Conservation (phyloP, 2,329 filamentous ascomycete species). For the Claviceps maximensis region DNA sequence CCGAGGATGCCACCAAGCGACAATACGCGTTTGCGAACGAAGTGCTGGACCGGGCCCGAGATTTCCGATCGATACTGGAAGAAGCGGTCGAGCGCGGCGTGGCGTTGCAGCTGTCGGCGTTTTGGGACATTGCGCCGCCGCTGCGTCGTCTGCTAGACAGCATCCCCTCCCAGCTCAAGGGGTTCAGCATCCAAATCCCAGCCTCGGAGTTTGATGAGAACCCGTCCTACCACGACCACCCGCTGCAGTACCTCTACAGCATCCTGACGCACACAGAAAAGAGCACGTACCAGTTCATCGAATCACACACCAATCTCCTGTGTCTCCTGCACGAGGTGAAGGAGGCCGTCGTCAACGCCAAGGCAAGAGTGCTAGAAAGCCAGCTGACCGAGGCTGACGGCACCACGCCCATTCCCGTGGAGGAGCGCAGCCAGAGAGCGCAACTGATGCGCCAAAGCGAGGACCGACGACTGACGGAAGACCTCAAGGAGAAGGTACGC, state of each 20-base stretch:
- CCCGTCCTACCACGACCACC: conserved; percentile 64
- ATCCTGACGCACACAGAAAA: conserved; percentile 80
- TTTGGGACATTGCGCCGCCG: conserved; percentile 93
- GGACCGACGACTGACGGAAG: conserved; percentile 59
- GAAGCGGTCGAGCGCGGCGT: conserved; percentile 77
- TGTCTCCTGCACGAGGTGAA: conserved; percentile 87
- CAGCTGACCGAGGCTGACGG: conserved; percentile 36
- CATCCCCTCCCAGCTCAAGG: conserved; percentile 47
- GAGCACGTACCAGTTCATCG: conserved; percentile 92
- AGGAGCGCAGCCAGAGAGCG: conserved; percentile 28
- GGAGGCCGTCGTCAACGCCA: conserved; percentile 59
- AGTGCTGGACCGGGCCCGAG: conserved; percentile 57
- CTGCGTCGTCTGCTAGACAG: conserved; percentile 67
- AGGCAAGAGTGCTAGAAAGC: conserved; percentile 52
- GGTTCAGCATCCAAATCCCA: conserved; percentile 67
- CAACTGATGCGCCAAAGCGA: conserved; percentile 51
- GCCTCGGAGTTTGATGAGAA: conserved; percentile 72
- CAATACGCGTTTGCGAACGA: conserved; percentile 59
- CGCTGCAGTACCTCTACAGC: conserved; percentile 81
- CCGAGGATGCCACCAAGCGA: conserved; percentile 60
- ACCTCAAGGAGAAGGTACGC: conserved; percentile 85
- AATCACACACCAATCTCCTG: conserved; percentile 80
- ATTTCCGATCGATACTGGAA: conserved; percentile 69
- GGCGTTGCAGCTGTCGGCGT: conserved; percentile 81
- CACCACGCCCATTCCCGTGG: conserved; percentile 14